phyloP scores from a whole-genome alignment of 1,139 yeast species.

The Meyerozyma guilliermondii region DNA sequence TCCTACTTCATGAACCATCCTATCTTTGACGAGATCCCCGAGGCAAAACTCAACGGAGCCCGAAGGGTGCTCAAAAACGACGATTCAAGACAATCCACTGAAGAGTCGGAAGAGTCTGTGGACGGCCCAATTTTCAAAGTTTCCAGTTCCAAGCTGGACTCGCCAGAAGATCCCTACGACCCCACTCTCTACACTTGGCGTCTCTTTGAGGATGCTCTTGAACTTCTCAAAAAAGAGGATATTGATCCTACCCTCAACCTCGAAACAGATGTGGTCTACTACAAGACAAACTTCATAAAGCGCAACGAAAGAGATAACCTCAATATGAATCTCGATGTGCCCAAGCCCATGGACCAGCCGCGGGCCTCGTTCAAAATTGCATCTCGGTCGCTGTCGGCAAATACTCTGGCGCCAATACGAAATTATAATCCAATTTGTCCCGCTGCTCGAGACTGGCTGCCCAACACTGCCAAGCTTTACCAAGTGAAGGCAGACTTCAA shows the following conservation, averaged over 20 bases:
- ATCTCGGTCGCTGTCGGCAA: constrained; percentile 1
- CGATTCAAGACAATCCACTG: neutral
- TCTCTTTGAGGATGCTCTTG: constrained; percentile 31
- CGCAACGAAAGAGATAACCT: constrained; percentile 26
- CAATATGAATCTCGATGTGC: constrained; percentile 6
- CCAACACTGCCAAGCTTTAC: constrained; percentile 22
- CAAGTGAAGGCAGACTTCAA: constrained; percentile 21
- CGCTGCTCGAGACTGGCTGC: constrained; percentile 37
- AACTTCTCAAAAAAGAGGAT: constrained; percentile 21
- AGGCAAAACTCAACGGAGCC: constrained; percentile 35
- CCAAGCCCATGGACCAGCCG: constrained; percentile 14
- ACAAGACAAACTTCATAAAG: constrained; percentile 41
- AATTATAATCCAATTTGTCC: constrained; percentile 28
- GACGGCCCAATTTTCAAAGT: neutral
- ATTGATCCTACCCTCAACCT: constrained; percentile 32
- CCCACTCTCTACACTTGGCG: constrained; percentile 27
- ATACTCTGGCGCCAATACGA: constrained; percentile 5
- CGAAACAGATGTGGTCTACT: constrained; percentile 42
- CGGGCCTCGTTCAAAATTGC: constrained; percentile 26
- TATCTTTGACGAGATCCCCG: constrained; percentile 44
- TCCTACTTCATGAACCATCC: constrained; percentile 42
- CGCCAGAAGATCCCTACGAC: constrained; percentile 12
- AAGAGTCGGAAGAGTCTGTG: neutral
- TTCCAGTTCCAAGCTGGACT: neutral
- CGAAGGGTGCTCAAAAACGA: constrained; percentile 13